Evolutionary conservation across 345 rosid genomes (phyloP).

Genomic region (Eucalyptus tenuipes): DNA sequence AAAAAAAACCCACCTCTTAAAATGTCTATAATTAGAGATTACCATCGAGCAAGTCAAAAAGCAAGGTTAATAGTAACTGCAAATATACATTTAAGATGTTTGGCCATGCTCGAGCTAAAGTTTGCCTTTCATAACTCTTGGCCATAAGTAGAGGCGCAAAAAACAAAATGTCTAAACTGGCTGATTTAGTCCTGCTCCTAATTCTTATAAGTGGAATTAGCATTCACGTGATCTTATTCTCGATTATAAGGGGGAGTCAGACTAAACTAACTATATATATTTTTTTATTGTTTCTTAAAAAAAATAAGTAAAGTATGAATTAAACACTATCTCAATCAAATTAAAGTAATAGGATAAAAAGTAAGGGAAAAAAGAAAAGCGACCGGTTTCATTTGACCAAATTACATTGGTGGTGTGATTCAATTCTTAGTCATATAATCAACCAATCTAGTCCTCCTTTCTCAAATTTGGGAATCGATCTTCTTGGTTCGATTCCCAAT

Average conservation of each 20-base stretch:
- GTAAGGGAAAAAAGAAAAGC: too few relatives aligned
- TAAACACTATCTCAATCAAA: too few relatives aligned
- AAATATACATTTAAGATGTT: background rate
- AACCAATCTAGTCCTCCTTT: accelerated
- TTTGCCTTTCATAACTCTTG: too few relatives aligned
- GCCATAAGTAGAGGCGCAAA: accelerated
- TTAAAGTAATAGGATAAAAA: too few relatives aligned
- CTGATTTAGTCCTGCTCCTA: accelerated
- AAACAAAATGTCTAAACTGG: too few relatives aligned
- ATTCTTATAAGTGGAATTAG: accelerated
- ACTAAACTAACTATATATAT: accelerated
- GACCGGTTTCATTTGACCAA: accelerated
- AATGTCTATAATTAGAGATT: background rate
- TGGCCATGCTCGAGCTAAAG: too few relatives aligned
- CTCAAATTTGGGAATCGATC: too few relatives aligned
- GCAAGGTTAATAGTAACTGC: accelerated
- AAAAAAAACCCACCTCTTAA: background rate
- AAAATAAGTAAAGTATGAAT: too few relatives aligned
- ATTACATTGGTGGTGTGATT: accelerated
- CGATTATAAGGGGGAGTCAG: accelerated
- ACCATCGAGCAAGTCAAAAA: background rate
- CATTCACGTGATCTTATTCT: accelerated
- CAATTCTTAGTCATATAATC: too few relatives aligned
- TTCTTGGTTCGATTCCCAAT: too few relatives aligned
- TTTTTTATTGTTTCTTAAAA: too few relatives aligned